Evolutionary conservation across 148 eudicot species (phyloP).

Genomic region (Rhododendron ferrugineum): DNA sequence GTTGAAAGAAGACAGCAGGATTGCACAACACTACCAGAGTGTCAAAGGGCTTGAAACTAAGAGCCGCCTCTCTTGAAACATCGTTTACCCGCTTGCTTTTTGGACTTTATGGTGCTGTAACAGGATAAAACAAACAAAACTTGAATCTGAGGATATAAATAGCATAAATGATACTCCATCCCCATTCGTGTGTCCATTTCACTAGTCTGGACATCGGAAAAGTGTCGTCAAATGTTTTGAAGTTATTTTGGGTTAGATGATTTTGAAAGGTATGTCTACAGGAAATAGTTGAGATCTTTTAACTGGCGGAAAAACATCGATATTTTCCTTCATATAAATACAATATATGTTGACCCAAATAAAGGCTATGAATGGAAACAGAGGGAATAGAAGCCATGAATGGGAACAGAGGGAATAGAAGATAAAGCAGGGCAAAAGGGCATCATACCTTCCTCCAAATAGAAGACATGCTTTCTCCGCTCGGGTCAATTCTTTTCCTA

Average conservation of each 20-base stretch:
- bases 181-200: neutral
- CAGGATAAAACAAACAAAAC: neutral
- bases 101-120: neutral
- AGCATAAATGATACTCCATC: neutral
- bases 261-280: neutral
- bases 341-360: neutral
- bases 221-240: neutral
- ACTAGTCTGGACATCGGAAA: neutral
- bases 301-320: neutral
- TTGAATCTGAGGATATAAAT: neutral
- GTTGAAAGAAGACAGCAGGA: neutral
- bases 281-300: neutral
- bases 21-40: neutral
- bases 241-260: neutral
- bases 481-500: conserved; percentile 10
- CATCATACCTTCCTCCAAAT: conserved; percentile 13
- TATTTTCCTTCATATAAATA: neutral
- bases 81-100: neutral
- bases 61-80: neutral
- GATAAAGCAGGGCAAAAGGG: neutral
- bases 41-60: neutral
- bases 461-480: conserved; percentile 5
- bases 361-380: neutral
- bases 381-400: neutral
- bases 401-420: neutral